A percentile compares a stretch with the other conserved stretches of the same genome.
phyloP scores from a whole-genome alignment of 164 flowering plant species.

The Annona squamosa region DNA sequence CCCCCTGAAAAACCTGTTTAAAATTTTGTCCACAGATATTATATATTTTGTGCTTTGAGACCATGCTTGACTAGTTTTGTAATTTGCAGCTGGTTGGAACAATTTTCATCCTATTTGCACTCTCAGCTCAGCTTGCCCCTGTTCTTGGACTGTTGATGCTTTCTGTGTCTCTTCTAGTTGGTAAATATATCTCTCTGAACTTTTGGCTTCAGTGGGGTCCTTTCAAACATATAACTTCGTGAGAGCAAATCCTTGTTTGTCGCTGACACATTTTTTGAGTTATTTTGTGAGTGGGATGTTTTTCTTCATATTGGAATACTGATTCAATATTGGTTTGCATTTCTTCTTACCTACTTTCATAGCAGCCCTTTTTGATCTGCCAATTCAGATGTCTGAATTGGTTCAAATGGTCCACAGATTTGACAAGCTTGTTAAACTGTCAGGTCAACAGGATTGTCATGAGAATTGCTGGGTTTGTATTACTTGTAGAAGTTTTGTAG shows the following conservation, averaged over 20 bases:
- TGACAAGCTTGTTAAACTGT: background rate
- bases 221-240: background rate
- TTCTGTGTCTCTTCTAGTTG: slow-evolving; percentile 62
- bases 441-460: background rate
- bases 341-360: background rate
- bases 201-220: slow-evolving; percentile 1
- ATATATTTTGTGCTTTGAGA: background rate
- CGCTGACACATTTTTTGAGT: background rate
- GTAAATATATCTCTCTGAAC: slow-evolving; percentile 23
- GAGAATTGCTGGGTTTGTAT: background rate
- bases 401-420: background rate
- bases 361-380: background rate
- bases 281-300: too few relatives aligned
- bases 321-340: too few relatives aligned
- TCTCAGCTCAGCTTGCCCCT: slow-evolving; percentile 88
- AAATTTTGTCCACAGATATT: background rate
- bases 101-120: slow-evolving; percentile 60
- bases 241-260: background rate
- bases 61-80: background rate
- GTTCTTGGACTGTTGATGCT: slow-evolving; percentile 63
- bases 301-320: too few relatives aligned
- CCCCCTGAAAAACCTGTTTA: background rate
- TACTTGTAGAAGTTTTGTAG: background rate
- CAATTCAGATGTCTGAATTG: background rate
- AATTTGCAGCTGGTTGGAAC: slow-evolving; percentile 74